Evolutionary conservation across 2,329 filamentous ascomycete genomes (phyloP).

Genomic region (Trichophaea hybrida): DNA sequence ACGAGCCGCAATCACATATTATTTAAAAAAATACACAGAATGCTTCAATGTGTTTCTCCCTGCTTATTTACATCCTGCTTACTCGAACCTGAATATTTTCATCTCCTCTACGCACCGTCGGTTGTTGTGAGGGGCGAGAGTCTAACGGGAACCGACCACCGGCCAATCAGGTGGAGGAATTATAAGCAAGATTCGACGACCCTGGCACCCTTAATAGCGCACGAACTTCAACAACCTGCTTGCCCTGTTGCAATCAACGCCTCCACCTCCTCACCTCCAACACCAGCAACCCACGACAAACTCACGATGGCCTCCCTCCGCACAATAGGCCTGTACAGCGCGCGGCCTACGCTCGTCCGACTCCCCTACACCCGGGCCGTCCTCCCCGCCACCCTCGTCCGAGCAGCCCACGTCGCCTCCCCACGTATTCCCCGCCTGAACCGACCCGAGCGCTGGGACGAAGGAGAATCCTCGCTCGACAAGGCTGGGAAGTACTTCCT

Average conservation of each 20-base stretch:
- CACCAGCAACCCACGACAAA: slow-evolving; percentile 23
- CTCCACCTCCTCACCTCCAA: slow-evolving; percentile 7
- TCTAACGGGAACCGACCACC: neutral
- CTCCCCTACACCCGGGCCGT: slow-evolving; percentile 20
- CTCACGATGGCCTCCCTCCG: slow-evolving; percentile 29
- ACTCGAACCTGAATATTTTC: neutral
- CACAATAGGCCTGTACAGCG: slow-evolving; percentile 9
- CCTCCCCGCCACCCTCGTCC: slow-evolving; percentile 29
- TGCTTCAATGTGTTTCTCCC: no score
- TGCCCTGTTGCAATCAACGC: neutral
- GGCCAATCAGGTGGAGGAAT: neutral
- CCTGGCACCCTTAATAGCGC: no score
- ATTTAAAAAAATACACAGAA: no score
- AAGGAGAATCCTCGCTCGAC: slow-evolving; percentile 66
- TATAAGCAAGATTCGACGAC: neutral
- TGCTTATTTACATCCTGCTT: neutral
- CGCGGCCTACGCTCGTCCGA: slow-evolving; percentile 2
- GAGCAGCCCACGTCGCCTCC: slow-evolving; percentile 33
- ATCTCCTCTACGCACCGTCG: neutral
- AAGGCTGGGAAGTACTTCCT: slow-evolving; percentile 87
- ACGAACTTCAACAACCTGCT: no score
- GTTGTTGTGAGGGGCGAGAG: no score
- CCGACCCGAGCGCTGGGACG: slow-evolving; percentile 51
- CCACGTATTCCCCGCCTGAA: slow-evolving; percentile 58
- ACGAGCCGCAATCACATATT: neutral